These are phyloP conservation scores for Ascochyta clinopodiicola DNA, from an alignment of 2,329 filamentous ascomycete genomes.

Conservation along the genomic window DNA sequence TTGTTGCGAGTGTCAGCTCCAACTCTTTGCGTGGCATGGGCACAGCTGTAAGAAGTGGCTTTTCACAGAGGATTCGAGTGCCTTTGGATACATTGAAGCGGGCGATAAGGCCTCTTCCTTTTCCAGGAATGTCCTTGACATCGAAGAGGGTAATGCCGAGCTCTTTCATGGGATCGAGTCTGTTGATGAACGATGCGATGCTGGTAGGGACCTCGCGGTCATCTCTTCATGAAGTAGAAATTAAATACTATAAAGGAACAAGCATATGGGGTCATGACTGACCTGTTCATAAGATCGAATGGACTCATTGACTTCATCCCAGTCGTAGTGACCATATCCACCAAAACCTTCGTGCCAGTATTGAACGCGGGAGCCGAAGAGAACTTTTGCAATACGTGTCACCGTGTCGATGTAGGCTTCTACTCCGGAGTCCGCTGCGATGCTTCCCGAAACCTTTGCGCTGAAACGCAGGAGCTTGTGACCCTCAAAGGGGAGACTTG, in stretches of 20 bases:
- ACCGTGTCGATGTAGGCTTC: conserved; percentile 30
- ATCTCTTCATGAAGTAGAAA: too few species aligned
- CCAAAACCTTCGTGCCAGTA: conserved; percentile 25
- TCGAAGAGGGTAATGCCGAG: background rate
- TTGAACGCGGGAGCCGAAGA: conserved; percentile 30
- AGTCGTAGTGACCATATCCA: conserved; percentile 22
- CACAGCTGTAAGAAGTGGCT: too few species aligned
- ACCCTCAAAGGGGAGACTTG: conserved; percentile 34
- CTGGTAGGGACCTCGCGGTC: too few species aligned
- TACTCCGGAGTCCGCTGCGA: conserved; percentile 6
- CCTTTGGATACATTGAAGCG: too few species aligned
- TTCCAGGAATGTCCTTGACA: conserved; percentile 5
- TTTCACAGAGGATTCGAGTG: too few species aligned
- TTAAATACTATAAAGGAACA: too few species aligned
- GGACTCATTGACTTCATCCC: conserved; percentile 28
- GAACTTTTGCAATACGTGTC: conserved; percentile 15
- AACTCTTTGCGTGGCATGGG: too few species aligned
- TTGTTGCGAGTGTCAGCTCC: too few species aligned
- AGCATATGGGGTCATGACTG: background rate
- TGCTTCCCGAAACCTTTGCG: conserved; percentile 19
- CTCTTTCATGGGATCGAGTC: too few species aligned
- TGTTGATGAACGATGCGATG: too few species aligned
- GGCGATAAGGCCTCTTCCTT: background rate
- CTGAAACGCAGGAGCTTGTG: conserved; percentile 41
- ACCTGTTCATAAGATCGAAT: conserved; percentile 36